Evolutionary conservation across 495 filamentous ascomycete genomes (phyloP).

Genomic region (Penicillium flavigenum): DNA sequence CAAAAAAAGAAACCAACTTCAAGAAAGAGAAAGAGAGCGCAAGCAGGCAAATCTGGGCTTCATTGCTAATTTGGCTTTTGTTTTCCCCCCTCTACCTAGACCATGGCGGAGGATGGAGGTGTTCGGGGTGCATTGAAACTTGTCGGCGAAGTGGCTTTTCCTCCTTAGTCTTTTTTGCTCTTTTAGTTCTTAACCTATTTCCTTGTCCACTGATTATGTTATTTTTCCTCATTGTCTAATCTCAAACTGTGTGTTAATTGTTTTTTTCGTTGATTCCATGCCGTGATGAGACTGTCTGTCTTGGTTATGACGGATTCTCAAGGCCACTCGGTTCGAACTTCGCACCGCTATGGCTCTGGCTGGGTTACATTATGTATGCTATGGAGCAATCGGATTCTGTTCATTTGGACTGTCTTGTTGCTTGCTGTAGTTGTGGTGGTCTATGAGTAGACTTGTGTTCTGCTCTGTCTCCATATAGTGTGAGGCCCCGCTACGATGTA

Average conservation of each 20-base stretch:
- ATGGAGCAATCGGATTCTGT: conserved; percentile 12
- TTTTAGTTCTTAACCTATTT: conserved; percentile 23
- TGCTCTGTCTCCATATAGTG: neutral
- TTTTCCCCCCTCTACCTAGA: conserved; percentile 42
- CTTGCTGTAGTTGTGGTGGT: neutral
- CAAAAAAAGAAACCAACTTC: conserved; percentile 23
- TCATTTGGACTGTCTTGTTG: neutral
- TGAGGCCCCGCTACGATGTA: neutral
- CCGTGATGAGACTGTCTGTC: conserved; percentile 3
- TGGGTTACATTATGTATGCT: conserved; percentile 12
- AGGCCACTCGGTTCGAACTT: neutral
- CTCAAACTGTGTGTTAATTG: conserved; percentile 18
- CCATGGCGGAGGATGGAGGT: conserved; percentile 45
- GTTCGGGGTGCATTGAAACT: conserved; percentile 46
- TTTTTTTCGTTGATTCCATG: neutral
- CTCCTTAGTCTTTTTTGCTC: conserved; percentile 22
- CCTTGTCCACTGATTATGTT: conserved; percentile 19
- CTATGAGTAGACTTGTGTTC: neutral
- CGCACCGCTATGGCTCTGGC: neutral
- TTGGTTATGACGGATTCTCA: conserved; percentile 2
- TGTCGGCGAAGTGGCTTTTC: conserved; percentile 33
- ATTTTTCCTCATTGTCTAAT: conserved; percentile 27
- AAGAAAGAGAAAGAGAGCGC: conserved; percentile 37
- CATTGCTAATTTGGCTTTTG: conserved; percentile 33
- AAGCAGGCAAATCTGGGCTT: conserved; percentile 37